Evolutionary conservation across 2,329 filamentous ascomycete species (phyloP), one percentile per base, ranked within the genome.

Genomic region (Colletotrichum sp.): DNA sequence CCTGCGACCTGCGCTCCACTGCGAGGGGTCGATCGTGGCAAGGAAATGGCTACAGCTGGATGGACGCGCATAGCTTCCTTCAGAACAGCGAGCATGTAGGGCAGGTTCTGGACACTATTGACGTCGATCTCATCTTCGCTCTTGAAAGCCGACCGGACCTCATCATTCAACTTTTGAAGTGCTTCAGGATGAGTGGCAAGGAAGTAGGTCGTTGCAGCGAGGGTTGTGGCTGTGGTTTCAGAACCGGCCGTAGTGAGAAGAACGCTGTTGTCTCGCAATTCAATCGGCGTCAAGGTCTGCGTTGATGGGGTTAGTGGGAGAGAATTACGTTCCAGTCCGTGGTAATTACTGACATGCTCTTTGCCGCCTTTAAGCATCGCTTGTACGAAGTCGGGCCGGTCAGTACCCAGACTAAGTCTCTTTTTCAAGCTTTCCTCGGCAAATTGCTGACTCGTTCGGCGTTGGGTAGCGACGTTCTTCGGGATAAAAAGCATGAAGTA

Each of bases 221-320:
- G 79, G 4, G 84, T 79, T 2, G 87, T 87, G 0, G 87, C 87
- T 0, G 87, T 88, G 0, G 88, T 89, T 71, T 89, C 87, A 9
- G 82, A 84, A 0, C 87, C 87, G 0, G 85, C 87, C 5, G 82
- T 32, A 18, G 83, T 79, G 6, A 84, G 60, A 2, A 74, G 55
- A 1, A 78, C 66, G 6, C 78, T 61, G 12, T 77, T 81, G 61
- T 68, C 67, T 6, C 58, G 32, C 10, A 80, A 63, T 18, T 73
- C 58, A 7, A 70, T 64, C 6, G 71, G 66, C 2, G 70, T 55
- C 24, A 72, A 32, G 18, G n/a, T 24, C 70, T 72, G 24, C 2
- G 88, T 32, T 6, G 6, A 61, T 61, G 30, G 9, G 18, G 10
- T 64, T 12, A 21, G 13, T 21, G 6, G 7, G 0, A 64, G 26